Percentiles rank a stretch among this genome's conserved stretches.
phyloP scores from a whole-genome alignment of 805 yeast genomes.

The Dipodascus albidus region DNA sequence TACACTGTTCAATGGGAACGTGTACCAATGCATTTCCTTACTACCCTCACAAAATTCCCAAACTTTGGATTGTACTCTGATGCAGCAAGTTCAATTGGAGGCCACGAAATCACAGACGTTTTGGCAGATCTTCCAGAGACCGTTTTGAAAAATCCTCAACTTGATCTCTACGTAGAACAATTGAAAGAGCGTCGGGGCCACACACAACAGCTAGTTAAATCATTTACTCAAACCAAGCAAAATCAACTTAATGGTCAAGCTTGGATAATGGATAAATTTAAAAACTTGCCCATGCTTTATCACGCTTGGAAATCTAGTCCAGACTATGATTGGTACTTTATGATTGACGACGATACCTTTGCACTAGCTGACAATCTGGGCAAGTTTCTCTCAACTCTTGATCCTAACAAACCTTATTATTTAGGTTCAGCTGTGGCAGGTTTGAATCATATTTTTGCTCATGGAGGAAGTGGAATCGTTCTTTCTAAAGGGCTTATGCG shows the following conservation, averaged over 20 bases:
- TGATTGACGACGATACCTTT: constrained; percentile 27
- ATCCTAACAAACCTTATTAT: constrained; percentile 21
- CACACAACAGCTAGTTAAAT: not conserved
- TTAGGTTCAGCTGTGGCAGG: constrained; percentile 21
- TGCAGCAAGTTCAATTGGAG: constrained; percentile 21
- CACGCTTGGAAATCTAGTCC: constrained; percentile 24
- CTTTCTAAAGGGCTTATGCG: constrained; percentile 15
- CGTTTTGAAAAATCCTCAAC: constrained; percentile 11
- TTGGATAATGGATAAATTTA: constrained; percentile 28
- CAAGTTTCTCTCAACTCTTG: constrained; percentile 13
- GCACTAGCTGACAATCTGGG: constrained; percentile 21
- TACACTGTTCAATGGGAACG: constrained; percentile 25
- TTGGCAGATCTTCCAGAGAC: constrained; percentile 16
- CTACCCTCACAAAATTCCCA: constrained; percentile 24
- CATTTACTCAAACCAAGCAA: not conserved
- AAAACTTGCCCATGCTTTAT: constrained; percentile 27
- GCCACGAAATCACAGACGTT: constrained; percentile 24
- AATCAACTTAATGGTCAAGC: not conserved
- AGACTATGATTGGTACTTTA: constrained; percentile 25
- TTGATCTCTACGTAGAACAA: constrained; percentile 19
- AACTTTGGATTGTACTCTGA: constrained; percentile 27
- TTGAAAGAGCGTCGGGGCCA: not conserved
- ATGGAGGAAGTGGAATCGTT: constrained; percentile 30
- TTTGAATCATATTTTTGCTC: constrained; percentile 22
- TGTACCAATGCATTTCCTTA: constrained; percentile 25